These are phyloP conservation scores for Pseudogymnoascus sp. DNA, from an alignment of 2,329 filamentous ascomycete species.

Conservation along the genomic window DNA sequence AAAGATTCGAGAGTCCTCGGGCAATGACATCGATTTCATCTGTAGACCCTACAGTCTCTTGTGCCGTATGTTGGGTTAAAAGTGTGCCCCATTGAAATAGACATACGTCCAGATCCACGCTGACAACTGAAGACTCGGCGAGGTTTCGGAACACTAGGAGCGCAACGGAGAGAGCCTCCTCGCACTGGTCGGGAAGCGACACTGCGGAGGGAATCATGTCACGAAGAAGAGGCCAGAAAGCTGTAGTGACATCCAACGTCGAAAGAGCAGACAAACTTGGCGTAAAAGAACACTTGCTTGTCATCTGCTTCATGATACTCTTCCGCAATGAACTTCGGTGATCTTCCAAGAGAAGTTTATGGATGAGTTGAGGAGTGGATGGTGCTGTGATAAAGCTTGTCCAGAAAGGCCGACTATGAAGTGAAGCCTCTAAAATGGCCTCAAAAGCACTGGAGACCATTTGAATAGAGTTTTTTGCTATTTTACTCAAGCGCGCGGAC, in stretches of 20 bases:
- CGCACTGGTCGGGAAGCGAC: conserved; percentile 21
- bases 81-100: conserved; percentile 26
- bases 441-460: conserved; percentile 40
- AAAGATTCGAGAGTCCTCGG: conserved; percentile 32
- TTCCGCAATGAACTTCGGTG: conserved; percentile 27
- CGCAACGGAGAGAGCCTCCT: conserved; percentile 34
- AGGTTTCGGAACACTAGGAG: conserved; percentile 36
- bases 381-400: conserved; percentile 32
- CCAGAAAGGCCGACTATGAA: conserved; percentile 41
- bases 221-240: conserved; percentile 40
- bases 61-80: conserved; percentile 35
- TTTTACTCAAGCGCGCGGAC: conserved; percentile 16
- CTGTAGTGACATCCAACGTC: conserved; percentile 35
- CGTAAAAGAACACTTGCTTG: conserved; percentile 25
- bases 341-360: conserved; percentile 38
- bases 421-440: conserved; percentile 40
- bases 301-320: conserved; percentile 25
- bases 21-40: conserved; percentile 28
- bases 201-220: conserved; percentile 22
- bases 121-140: conserved; percentile 25
- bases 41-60: conserved; percentile 31
- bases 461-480: conserved; percentile 23
- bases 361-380: conserved; percentile 32
- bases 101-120: conserved; percentile 21
- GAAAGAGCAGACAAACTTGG: conserved; percentile 26